Evolutionary conservation across 257 asterid species (phyloP).

Genomic region (Plantago ovata): DNA sequence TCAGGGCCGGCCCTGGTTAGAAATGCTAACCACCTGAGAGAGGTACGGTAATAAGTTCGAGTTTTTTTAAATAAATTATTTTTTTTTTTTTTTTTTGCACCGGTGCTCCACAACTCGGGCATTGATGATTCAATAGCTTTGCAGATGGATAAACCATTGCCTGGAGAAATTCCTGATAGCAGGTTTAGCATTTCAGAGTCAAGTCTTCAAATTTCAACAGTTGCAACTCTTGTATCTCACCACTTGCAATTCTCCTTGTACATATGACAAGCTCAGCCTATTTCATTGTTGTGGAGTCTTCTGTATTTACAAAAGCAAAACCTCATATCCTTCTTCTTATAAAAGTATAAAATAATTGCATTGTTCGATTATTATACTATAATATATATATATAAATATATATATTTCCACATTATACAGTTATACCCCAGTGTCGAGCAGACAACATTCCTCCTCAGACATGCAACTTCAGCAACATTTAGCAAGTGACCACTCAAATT

Average conservation of each 20-base stretch:
- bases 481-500: constrained; percentile 66
- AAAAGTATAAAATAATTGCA: not conserved
- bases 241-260: not conserved
- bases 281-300: not conserved
- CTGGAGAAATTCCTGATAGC: constrained; percentile 25
- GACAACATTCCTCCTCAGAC: constrained; percentile 49
- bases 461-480: constrained; percentile 34
- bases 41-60: no score
- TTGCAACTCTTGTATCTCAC: constrained; percentile 26
- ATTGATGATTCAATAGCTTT: no score
- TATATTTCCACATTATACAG: constrained; percentile 36
- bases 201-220: constrained; percentile 59
- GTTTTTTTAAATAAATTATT: no score
- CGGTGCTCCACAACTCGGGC: no score
- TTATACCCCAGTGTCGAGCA: constrained; percentile 54
- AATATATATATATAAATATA: no score
- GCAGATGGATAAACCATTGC: constrained; percentile 33
- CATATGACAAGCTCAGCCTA: not conserved
- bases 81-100: no score
- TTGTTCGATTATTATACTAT: no score
- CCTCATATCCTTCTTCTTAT: not conserved
- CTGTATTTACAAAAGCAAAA: no score
- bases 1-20: no score
- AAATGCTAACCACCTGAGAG: no score
- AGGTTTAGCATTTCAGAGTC: constrained; percentile 46